Evolutionary conservation across 2,329 filamentous ascomycete genomes (phyloP), one percentile per base, ranked within the genome.

Genomic region (Hypomyces rosellus): DNA sequence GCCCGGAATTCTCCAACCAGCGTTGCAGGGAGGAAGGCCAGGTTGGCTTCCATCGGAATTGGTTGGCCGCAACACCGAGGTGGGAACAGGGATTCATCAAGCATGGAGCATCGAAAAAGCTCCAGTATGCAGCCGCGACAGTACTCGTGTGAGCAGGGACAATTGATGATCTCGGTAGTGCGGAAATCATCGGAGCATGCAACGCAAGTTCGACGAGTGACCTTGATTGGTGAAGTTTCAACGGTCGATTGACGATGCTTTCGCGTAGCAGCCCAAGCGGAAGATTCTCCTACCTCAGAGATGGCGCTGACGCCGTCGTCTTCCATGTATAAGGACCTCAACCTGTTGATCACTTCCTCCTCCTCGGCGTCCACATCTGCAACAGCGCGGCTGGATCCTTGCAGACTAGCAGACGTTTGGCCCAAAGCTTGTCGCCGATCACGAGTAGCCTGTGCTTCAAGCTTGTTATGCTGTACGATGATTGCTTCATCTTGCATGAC

Each of bases 21-120:
- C 0, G 69, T 48, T 0, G 57, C 9, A 0, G 63, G 52, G 0
- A 82, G 59, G 49, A 74, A 67, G 1, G 57, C 43, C 0, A 57
- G 59, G 12, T 66, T 66, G 0, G 46, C 33, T 0, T 61, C 59
- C 2, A 75, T 38, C 0, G 69, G 59, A 2, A 83, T 74, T 0
- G 59, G 53, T 34, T 71, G 54, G 0, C 59, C 47, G 54, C 78
- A 82, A 59, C 79, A 84, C 5, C 69, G 63, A 0, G 78, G 76
- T 0, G 80, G 80, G 46, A 80, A 84, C 0, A 77, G 55, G 0
- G 68, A 65, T 44, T 82, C 74, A 51, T 80, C 73, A 0, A 48
- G 60, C 15, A 78, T 64, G 0, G 74, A 67, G 0, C 59, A 46
- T 0, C 55, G 13, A 55, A 82, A 73, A 0, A 78, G 66, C 0